These are phyloP conservation scores for Mortierella sp. DNA, from an alignment of 371 early-diverging fungal genomes.

Conservation along the genomic window DNA sequence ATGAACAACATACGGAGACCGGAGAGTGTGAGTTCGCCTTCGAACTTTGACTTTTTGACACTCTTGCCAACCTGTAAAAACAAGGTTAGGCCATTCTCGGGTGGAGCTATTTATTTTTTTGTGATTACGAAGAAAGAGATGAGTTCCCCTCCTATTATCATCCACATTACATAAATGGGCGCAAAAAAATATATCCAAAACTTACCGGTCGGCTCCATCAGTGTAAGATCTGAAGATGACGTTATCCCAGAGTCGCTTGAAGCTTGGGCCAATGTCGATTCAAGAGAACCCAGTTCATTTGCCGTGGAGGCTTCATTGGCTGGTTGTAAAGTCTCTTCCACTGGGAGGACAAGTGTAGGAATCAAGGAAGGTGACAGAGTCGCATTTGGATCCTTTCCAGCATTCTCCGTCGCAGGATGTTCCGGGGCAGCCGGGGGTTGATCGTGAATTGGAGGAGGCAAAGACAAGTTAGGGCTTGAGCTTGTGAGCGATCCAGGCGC, in stretches of 20 bases:
- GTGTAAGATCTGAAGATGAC: not conserved
- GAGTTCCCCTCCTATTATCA: too few species aligned
- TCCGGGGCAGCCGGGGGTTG: not conserved
- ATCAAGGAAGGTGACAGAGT: too few species aligned
- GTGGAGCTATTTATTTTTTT: not conserved
- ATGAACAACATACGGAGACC: conserved; percentile 69
- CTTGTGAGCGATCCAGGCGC: not conserved
- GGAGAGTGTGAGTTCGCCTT: conserved; percentile 68
- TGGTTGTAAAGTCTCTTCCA: not conserved
- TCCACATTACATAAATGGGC: too few species aligned
- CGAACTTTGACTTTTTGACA: conserved; percentile 62
- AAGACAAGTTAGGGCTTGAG: too few species aligned
- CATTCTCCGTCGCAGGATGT: not conserved
- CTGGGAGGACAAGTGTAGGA: too few species aligned
- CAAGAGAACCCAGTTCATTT: too few species aligned
- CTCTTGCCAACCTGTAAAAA: conserved; percentile 63
- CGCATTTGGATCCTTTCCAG: not conserved
- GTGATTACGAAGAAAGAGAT: not conserved
- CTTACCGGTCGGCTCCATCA: conserved; percentile 12
- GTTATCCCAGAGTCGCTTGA: not conserved
- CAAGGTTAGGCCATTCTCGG: conserved; percentile 47
- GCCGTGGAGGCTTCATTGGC: too few species aligned
- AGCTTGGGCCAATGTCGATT: too few species aligned
- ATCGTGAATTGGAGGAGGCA: too few species aligned
- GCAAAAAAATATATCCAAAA: too few species aligned